Percentiles rank a stretch among this genome's conserved stretches.
phyloP scores from a whole-genome alignment of 441 rosid species.

The Lagerstroemia fauriei region DNA sequence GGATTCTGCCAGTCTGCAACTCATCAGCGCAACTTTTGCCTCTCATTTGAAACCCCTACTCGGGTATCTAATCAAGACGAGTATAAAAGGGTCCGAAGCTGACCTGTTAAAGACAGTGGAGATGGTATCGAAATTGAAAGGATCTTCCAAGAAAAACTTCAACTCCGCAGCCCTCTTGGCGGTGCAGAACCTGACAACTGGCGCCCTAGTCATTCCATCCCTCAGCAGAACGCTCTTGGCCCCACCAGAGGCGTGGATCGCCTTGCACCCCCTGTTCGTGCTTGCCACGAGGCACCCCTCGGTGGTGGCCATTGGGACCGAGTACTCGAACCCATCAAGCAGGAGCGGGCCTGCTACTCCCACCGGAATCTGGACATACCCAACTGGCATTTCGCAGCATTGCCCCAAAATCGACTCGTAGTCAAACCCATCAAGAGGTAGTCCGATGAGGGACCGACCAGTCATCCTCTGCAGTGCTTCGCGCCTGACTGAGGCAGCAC shows the following conservation, averaged over 20 bases:
- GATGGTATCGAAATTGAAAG: constrained; percentile 26
- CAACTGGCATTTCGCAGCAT: constrained; percentile 34
- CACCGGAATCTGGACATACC: constrained; percentile 33
- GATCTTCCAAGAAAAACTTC: constrained; percentile 33
- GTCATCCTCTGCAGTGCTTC: constrained; percentile 28
- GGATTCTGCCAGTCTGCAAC: no score
- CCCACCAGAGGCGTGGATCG: constrained; percentile 28
- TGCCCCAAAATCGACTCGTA: constrained; percentile 30
- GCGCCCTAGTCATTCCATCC: constrained; percentile 33
- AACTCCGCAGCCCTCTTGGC: constrained; percentile 28
- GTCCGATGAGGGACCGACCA: constrained; percentile 27
- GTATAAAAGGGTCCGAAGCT: neutral
- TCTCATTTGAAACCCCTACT: neutral
- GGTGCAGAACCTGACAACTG: constrained; percentile 27
- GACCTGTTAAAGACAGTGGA: constrained; percentile 24
- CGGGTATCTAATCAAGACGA: neutral
- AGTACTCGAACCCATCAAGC: constrained; percentile 26
- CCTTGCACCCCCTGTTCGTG: constrained; percentile 32
- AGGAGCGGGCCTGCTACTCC: constrained; percentile 30
- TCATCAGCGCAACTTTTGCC: neutral
- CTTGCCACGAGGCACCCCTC: constrained; percentile 34
- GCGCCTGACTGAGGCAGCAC: constrained; percentile 26
- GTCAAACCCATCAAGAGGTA: constrained; percentile 28
- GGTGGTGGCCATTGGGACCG: constrained; percentile 32
- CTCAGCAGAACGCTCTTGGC: constrained; percentile 22